A percentile compares a stretch with the other conserved stretches of the same genome.
phyloP scores from a whole-genome alignment of 306 rosid species.

The Amphicarpaea edgeworthii region DNA sequence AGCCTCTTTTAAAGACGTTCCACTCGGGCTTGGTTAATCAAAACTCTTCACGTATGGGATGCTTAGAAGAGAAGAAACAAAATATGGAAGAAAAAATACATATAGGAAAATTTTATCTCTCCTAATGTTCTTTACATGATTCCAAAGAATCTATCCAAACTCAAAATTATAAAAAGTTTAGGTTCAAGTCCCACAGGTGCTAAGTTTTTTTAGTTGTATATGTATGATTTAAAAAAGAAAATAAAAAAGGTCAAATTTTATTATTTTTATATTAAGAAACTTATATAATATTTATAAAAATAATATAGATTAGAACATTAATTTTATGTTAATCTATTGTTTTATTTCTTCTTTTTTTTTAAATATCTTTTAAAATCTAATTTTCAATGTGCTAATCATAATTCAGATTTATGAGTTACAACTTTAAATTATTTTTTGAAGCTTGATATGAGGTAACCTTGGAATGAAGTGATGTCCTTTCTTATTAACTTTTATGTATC shows the following conservation, averaged over 20 bases:
- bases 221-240: background rate
- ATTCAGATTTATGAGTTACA: background rate
- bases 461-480: background rate
- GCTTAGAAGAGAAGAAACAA: no score
- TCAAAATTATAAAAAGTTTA: no score
- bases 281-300: background rate
- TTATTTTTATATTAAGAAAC: background rate
- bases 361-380: background rate
- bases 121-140: no score
- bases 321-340: background rate
- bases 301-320: background rate
- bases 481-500: background rate
- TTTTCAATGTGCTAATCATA: background rate
- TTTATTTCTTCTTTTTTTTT: background rate
- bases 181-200: no score
- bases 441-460: background rate
- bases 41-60: no score
- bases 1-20: no score
- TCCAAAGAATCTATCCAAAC: no score
- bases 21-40: no score
- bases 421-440: background rate
- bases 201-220: background rate
- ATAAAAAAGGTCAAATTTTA: background rate
- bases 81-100: no score
- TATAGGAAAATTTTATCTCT: no score